phyloP scores from a whole-genome alignment of 2,329 filamentous ascomycete species.

The Diaporthe sp. region DNA sequence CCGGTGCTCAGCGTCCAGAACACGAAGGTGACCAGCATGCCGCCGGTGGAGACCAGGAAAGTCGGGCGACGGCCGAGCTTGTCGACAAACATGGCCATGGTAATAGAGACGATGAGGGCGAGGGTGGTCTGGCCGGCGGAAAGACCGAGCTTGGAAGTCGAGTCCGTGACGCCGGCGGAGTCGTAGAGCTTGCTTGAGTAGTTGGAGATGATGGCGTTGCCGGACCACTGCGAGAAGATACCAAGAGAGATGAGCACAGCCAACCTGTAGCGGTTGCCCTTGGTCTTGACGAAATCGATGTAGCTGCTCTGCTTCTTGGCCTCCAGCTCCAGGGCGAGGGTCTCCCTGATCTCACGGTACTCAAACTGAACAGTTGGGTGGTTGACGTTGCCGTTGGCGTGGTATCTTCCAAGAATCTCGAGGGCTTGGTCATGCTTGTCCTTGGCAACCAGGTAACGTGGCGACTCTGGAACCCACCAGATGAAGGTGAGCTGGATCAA shows the following conservation, averaged over 20 bases:
- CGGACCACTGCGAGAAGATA: slow-evolving; percentile 72
- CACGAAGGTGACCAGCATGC: slow-evolving; percentile 64
- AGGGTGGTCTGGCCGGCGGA: slow-evolving; percentile 65
- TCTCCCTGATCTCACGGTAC: slow-evolving; percentile 72
- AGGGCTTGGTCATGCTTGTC: slow-evolving; percentile 65
- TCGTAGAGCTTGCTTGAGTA: slow-evolving; percentile 69
- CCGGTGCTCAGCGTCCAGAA: slow-evolving; percentile 64
- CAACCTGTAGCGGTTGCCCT: slow-evolving; percentile 70
- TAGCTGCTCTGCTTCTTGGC: slow-evolving; percentile 63
- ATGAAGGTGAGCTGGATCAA: slow-evolving; percentile 65
- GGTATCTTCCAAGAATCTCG: slow-evolving; percentile 67
- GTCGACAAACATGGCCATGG: slow-evolving; percentile 68
- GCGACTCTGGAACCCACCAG: slow-evolving; percentile 66
- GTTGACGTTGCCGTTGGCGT: slow-evolving; percentile 66
- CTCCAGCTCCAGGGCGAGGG: slow-evolving; percentile 66
- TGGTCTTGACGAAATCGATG: slow-evolving; percentile 67
- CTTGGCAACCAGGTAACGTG: slow-evolving; percentile 56
- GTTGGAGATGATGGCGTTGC: slow-evolving; percentile 72
- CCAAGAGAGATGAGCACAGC: slow-evolving; percentile 67
- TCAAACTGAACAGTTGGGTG: slow-evolving; percentile 71
- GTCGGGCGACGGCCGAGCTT: slow-evolving; percentile 68
- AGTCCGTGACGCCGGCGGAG: slow-evolving; percentile 64
- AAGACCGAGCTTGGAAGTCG: slow-evolving; percentile 61
- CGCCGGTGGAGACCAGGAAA: slow-evolving; percentile 62
- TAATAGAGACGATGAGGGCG: slow-evolving; percentile 65